phyloP scores from a whole-genome alignment of 768 basidiomycete species.

The Artomyces pyxidatus region DNA sequence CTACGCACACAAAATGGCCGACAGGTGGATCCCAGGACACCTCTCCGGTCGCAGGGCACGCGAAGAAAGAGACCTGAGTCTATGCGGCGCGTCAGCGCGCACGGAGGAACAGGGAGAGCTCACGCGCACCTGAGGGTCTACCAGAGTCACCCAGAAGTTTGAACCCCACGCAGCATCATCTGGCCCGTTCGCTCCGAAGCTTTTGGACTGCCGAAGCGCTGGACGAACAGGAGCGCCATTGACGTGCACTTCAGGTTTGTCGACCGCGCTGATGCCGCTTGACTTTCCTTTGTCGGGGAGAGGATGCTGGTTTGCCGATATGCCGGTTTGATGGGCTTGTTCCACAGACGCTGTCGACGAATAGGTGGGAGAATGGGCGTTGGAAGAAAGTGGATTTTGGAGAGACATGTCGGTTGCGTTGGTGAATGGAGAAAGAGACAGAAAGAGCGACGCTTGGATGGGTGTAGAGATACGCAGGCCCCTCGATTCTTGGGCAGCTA shows the following conservation, averaged over 20 bases:
- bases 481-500: no score
- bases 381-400: conserved; percentile 9
- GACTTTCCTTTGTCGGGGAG: conserved; percentile 4
- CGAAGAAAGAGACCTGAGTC: conserved; percentile 66
- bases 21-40: conserved; percentile 91
- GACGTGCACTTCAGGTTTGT: conserved; percentile 21
- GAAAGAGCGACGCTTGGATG: no score
- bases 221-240: conserved; percentile 20
- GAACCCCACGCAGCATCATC: conserved; percentile 57
- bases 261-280: background rate
- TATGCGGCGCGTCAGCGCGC: conserved; percentile 34
- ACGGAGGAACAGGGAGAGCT: conserved; percentile 6
- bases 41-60: conserved; percentile 87
- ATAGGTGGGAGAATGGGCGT: conserved; percentile 8
- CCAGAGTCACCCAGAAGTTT: conserved; percentile 91
- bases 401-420: conserved; percentile 8
- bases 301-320: conserved; percentile 1
- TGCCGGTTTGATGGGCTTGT: background rate
- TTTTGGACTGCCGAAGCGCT: conserved; percentile 7
- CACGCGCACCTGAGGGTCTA: conserved; percentile 75
- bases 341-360: conserved; percentile 5
- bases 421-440: background rate
- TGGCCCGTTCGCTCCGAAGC: conserved; percentile 1
- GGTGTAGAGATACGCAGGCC: no score
- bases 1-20: conserved; percentile 76